phyloP scores from a whole-genome alignment of 495 filamentous ascomycete species.

The Aspergillus egyptiacus region DNA sequence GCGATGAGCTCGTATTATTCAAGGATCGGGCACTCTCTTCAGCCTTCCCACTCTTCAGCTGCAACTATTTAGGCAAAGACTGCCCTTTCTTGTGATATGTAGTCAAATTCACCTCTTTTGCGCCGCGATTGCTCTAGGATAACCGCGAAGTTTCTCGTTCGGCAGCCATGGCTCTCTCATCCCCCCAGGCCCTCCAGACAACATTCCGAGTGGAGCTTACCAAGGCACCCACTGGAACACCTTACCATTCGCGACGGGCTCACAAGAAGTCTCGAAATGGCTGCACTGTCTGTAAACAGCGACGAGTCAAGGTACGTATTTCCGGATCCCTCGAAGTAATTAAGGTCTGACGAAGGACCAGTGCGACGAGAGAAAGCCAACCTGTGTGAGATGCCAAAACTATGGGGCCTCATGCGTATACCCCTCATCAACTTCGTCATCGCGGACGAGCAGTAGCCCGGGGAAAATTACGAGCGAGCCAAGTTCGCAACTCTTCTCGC shows the following conservation, averaged over 20 bases:
- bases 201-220: conserved; percentile 18
- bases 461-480: neutral
- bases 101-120: neutral
- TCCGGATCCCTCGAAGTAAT: neutral
- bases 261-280: conserved; percentile 33
- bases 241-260: conserved; percentile 20
- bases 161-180: neutral
- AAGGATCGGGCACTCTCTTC: neutral
- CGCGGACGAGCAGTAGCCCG: neutral
- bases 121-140: neutral
- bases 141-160: neutral
- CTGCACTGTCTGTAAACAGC: conserved; percentile 30
- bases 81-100: neutral
- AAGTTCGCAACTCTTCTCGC: conserved; percentile 9
- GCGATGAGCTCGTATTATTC: conserved; percentile 6
- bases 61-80: neutral
- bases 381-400: conserved; percentile 27
- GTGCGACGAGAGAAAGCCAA: conserved; percentile 35
- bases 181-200: conserved; percentile 13
- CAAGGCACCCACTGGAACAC: neutral
- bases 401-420: conserved; percentile 28
- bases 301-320: conserved; percentile 31
- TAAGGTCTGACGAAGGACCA: conserved; percentile 1
- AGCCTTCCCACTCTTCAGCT: neutral
- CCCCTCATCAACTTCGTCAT: neutral